Base-by-base conservation (phyloP, 345 rosid genomes). In the Camelina laxa region DNA sequence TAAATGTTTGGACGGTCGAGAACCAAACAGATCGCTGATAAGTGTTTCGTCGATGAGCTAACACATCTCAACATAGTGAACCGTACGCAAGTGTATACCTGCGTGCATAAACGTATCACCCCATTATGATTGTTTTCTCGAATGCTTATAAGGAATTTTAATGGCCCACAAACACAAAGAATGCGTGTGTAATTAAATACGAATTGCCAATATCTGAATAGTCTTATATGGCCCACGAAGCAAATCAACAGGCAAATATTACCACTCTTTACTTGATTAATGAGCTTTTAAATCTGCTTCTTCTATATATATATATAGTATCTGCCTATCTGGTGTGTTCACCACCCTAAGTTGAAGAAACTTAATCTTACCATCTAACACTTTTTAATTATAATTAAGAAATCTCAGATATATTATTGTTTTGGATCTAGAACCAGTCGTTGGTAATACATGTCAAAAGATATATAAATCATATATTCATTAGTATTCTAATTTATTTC, bases 141-240 rank as follows among this genome's bases (percentile, higher is more conserved):
- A 76, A 69, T 69, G 70, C 15, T 35, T 42, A 22, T 69, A 69
- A 60, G 57, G 59, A 54, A 54, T 53, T 56, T 60, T n/a, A 69
- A 54, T 69, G 79, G 64, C 70, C 79, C 79, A 76, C 79, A 76
- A 20, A 69, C 7, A 42, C 48, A 42, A 39, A 39, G 39, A 60
- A 33, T 68, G 69, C 74, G 31, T 75, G 69, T 68, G 21, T 51
- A 60, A 42, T 75, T 75, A 11, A 76, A 54, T 76, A 76, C 59
- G 36, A 61, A 33, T 31, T 31, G 22, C 50, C 67, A 60, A 60
- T 60, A 60, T 68, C 69, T 75, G 74, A 60, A 58, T 59, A 67
- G 55, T 75, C 59, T 51, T 54, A 22, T 60, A 67, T 75, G 75
- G 69, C 79, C 79, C 79, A 75, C 75, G 65, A 55, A 19, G 65